These are phyloP conservation scores for Clarireedia hainanense DNA, from an alignment of 2,329 filamentous ascomycete species.

Conservation along the genomic window DNA sequence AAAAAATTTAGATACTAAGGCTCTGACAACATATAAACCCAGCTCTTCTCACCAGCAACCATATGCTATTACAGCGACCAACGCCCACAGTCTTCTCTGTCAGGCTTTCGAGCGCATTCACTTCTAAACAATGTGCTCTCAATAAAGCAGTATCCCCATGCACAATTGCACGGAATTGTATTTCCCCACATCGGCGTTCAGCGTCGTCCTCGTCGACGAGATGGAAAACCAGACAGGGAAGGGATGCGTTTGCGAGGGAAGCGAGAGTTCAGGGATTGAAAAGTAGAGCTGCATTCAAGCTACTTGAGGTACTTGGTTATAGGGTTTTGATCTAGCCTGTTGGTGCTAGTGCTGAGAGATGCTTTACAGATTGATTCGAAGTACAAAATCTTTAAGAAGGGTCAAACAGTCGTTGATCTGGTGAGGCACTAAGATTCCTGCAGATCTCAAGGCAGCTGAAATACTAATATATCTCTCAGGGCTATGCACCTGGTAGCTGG, in stretches of 20 bases:
- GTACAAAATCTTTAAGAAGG: conserved; percentile 68
- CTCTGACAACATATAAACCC: no score
- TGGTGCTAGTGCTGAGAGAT: not conserved
- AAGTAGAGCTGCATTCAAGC: conserved; percentile 87
- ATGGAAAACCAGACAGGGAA: conserved; percentile 76
- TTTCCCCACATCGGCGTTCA: not conserved
- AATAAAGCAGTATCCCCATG: not conserved
- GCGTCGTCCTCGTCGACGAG: conserved; percentile 54
- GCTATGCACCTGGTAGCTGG: conserved; percentile 71
- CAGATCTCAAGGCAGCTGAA: not conserved
- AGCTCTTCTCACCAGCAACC: not conserved
- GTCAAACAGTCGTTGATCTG: conserved; percentile 84
- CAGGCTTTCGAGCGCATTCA: not conserved
- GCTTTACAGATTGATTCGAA: conserved; percentile 65
- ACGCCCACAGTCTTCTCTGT: not conserved
- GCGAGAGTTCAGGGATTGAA: conserved; percentile 76
- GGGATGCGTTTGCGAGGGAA: conserved; percentile 63
- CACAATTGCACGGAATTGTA: not conserved
- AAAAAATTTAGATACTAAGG: no score
- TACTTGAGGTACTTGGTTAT: conserved; percentile 58
- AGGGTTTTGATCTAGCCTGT: not conserved
- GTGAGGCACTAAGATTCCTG: conserved; percentile 38
- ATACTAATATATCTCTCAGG: conserved; percentile 36
- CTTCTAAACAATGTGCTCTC: not conserved
- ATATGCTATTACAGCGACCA: not conserved